Percentiles rank a stretch among this genome's conserved stretches.
Evolutionary conservation across 2,329 filamentous ascomycete genomes (phyloP).

Genomic region (Sporothrix curviconia): DNA sequence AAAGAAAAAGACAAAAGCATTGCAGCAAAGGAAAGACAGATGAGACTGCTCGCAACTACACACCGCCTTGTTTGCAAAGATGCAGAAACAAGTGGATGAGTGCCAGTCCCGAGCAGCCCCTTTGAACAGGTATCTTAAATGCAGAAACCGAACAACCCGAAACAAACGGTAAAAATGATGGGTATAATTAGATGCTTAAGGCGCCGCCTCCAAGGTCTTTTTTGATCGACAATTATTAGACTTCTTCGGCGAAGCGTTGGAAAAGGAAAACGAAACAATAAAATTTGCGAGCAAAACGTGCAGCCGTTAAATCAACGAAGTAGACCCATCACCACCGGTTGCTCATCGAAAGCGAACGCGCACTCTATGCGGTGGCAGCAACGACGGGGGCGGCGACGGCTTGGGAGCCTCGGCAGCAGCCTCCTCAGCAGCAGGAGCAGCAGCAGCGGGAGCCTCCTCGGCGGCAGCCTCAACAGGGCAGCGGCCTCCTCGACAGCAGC

Average conservation of each 20-base stretch:
- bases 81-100: background rate
- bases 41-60: background rate
- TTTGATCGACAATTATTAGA: constrained; percentile 6
- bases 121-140: constrained; percentile 34
- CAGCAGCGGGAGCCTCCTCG: constrained; percentile 27
- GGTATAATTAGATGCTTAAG: constrained; percentile 10
- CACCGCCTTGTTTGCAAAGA: background rate
- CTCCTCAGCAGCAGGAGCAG: constrained; percentile 26
- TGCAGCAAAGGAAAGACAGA: background rate
- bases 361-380: constrained; percentile 45
- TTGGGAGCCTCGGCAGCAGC: constrained; percentile 29
- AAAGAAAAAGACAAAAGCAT: constrained; percentile 5
- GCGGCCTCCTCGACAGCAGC: constrained; percentile 26
- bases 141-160: constrained; percentile 44
- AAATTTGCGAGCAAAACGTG: constrained; percentile 7
- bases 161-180: constrained; percentile 20
- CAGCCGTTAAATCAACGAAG: constrained; percentile 18
- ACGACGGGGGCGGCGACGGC: constrained; percentile 38
- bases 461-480: constrained; percentile 26
- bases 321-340: constrained; percentile 19
- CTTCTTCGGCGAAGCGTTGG: background rate
- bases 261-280: background rate
- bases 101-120: background rate
- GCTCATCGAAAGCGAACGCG: constrained; percentile 12
- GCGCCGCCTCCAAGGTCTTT: constrained; percentile 15